phyloP scores from a whole-genome alignment of 2,329 filamentous ascomycete species.

The Penicillium sp. region DNA sequence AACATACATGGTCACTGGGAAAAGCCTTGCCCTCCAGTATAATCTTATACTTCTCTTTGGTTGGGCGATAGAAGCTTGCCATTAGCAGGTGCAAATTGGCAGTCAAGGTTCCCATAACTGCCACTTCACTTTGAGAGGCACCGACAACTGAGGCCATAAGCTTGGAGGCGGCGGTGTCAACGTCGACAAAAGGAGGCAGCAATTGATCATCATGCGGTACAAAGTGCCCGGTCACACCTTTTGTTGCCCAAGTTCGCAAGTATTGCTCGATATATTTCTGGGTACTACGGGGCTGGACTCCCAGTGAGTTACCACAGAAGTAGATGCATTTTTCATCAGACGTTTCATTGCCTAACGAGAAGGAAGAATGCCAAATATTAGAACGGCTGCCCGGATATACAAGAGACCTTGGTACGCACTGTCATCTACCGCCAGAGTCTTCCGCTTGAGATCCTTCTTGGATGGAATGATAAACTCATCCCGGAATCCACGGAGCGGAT shows the following conservation, averaged over 20 bases:
- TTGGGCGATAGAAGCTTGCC: conserved; percentile 79
- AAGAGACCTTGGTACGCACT: conserved; percentile 15
- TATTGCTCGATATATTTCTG: conserved; percentile 66
- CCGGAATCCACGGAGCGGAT: conserved; percentile 60
- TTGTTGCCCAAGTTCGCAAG: conserved; percentile 77
- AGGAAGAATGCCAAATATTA: not conserved
- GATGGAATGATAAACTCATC: conserved; percentile 75
- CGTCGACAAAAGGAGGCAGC: conserved; percentile 70
- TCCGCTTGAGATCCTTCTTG: conserved; percentile 66
- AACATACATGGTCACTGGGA: conserved; percentile 72
- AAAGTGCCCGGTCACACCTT: conserved; percentile 85
- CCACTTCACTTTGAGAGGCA: conserved; percentile 68
- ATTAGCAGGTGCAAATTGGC: conserved; percentile 78
- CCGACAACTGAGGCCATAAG: conserved; percentile 73
- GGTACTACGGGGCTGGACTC: conserved; percentile 72
- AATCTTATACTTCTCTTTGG: conserved; percentile 66
- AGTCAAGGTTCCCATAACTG: conserved; percentile 84
- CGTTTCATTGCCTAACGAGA: conserved; percentile 24
- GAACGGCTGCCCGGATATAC: not conserved
- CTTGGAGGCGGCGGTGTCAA: conserved; percentile 70
- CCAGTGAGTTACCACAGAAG: conserved; percentile 86
- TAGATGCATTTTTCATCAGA: conserved; percentile 62
- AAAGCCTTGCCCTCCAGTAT: conserved; percentile 89
- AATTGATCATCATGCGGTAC: conserved; percentile 63
- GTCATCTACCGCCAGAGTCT: conserved; percentile 46